Evolutionary conservation across 345 rosid genomes (phyloP).

Genomic region (Carallia brachiata): DNA sequence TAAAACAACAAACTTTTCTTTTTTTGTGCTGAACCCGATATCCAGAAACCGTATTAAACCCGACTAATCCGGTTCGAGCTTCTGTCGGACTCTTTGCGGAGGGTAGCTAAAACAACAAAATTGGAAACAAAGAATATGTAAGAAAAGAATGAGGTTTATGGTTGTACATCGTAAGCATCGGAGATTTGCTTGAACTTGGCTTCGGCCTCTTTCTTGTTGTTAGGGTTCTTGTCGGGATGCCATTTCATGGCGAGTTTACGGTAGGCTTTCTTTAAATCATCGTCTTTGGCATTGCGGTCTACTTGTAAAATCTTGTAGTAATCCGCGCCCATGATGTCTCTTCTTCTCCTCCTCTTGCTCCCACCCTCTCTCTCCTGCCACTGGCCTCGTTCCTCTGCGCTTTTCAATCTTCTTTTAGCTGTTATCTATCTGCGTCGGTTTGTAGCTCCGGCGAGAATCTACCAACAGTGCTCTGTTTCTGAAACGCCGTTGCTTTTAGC

Average conservation of each 20-base stretch:
- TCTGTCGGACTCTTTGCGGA: no score
- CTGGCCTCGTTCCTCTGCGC: background rate
- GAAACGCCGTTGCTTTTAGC: no score
- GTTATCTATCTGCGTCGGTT: no score
- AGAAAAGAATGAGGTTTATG: no score
- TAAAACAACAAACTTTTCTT: background rate
- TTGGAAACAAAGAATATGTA: background rate
- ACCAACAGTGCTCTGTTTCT: no score
- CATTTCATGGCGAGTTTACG: constrained; percentile 91
- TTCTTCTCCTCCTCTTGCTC: background rate
- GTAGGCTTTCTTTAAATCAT: constrained; percentile 84
- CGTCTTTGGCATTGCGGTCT: constrained; percentile 68
- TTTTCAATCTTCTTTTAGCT: no score
- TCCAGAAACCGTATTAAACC: no score
- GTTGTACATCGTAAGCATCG: constrained; percentile 84
- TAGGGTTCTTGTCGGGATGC: constrained; percentile 95
- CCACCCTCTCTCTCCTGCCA: background rate
- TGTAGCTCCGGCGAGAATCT: no score
- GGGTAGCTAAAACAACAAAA: background rate
- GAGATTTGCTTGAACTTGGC: constrained; percentile 92
- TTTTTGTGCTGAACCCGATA: no score
- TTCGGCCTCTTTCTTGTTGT: constrained; percentile 76
- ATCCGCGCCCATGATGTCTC: constrained; percentile 60
- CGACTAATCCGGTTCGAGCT: no score
- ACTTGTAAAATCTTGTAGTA: constrained; percentile 77